phyloP scores from a whole-genome alignment of 345 rosid genomes.

The Eucalyptus caleyi region DNA sequence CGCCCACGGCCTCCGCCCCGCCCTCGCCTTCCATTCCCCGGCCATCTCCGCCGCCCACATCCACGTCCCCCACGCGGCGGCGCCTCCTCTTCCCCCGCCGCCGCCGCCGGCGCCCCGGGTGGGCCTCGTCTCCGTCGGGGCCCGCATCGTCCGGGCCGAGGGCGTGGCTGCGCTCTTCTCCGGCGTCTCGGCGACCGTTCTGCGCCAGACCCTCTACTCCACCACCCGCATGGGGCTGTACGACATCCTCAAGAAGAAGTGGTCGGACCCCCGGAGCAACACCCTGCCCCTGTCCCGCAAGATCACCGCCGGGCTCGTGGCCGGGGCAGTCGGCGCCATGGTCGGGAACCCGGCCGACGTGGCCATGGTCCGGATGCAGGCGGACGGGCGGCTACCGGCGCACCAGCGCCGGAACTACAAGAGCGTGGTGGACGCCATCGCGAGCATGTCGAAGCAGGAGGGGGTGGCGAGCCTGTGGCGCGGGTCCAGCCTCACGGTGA shows the following conservation, averaged over 20 bases:
- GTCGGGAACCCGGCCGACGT: constrained; percentile 85
- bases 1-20: constrained; percentile 29
- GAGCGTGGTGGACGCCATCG: constrained; percentile 57
- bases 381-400: constrained; percentile 60
- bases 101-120: constrained; percentile 25
- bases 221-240: constrained; percentile 93
- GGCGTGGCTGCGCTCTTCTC: constrained; percentile 55
- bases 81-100: constrained; percentile 6
- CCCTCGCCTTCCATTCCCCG: constrained; percentile 18
- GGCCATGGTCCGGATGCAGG: constrained; percentile 87
- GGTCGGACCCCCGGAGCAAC: constrained; percentile 46
- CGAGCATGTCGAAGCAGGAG: constrained; percentile 43
- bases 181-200: constrained; percentile 78
- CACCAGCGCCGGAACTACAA: constrained; percentile 58
- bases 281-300: constrained; percentile 42
- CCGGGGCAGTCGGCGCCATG: constrained; percentile 64
- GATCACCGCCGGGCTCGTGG: constrained; percentile 44
- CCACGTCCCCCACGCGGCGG: not conserved
- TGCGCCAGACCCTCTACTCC: constrained; percentile 73
- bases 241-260: constrained; percentile 48
- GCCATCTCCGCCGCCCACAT: constrained; percentile 17
- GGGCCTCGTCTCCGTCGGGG: constrained; percentile 50
- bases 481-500: constrained; percentile 61
- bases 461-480: constrained; percentile 72
- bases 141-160: constrained; percentile 40